Percentiles rank a stretch among this genome's conserved stretches.
phyloP scores from a whole-genome alignment of 2,329 filamentous ascomycete species.

The Sclerotinia sclerotiorum region DNA sequence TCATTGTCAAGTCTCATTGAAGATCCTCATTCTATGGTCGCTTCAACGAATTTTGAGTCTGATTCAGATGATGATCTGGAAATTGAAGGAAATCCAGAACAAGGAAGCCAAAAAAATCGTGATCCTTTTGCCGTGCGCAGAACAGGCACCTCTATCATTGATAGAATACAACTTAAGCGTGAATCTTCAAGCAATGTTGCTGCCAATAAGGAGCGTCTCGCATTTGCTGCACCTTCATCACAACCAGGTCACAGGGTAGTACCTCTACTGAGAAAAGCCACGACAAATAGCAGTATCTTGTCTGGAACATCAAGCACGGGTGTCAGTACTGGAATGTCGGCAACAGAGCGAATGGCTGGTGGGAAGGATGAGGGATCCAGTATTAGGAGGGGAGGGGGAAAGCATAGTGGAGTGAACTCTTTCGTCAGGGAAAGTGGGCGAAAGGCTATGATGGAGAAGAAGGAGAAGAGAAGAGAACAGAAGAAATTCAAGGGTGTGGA shows the following conservation, averaged over 20 bases:
- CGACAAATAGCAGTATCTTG: slow-evolving; percentile 56
- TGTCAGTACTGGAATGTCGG: slow-evolving; percentile 31
- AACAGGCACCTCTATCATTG: slow-evolving; percentile 57
- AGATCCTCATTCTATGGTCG: slow-evolving; percentile 52
- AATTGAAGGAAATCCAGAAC: slow-evolving; percentile 51
- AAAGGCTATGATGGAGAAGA: slow-evolving; percentile 54
- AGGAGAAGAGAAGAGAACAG: slow-evolving; percentile 57
- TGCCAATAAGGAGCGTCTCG: slow-evolving; percentile 47
- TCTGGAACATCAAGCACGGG: slow-evolving; percentile 40
- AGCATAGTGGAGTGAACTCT: slow-evolving; percentile 60
- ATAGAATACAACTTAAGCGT: slow-evolving; percentile 72
- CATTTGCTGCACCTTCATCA: slow-evolving; percentile 52
- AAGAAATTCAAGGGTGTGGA: slow-evolving; percentile 58
- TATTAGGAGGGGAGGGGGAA: slow-evolving; percentile 60
- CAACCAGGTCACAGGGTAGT: slow-evolving; percentile 63
- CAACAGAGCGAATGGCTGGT: slow-evolving; percentile 39
- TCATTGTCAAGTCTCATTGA: slow-evolving; percentile 83
- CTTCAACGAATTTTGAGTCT: slow-evolving; percentile 52
- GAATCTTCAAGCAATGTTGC: slow-evolving; percentile 45
- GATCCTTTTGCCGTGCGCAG: slow-evolving; percentile 41
- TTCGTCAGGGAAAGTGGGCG: slow-evolving; percentile 61
- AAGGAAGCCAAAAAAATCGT: slow-evolving; percentile 38
- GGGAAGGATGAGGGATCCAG: slow-evolving; percentile 48
- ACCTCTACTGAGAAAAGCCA: slow-evolving; percentile 69
- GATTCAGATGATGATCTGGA: slow-evolving; percentile 55